Evolutionary conservation across 2,329 filamentous ascomycete species (phyloP), one percentile per base, ranked within the genome.

Genomic region (Cladosporium sp.): DNA sequence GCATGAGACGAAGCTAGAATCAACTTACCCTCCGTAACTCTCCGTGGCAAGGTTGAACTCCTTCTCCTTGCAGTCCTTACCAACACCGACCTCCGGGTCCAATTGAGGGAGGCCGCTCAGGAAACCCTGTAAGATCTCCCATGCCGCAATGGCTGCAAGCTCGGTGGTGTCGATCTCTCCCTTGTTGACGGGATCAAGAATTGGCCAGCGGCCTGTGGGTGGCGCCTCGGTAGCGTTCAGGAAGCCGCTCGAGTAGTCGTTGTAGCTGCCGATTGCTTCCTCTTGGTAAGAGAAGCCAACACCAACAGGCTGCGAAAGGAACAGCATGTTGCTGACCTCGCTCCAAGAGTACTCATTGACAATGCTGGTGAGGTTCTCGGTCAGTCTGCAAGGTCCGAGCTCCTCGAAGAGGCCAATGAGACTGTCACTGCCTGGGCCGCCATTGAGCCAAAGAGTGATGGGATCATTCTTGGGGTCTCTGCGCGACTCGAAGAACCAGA

Each of bases 401-500:
- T 62, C 74, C 63, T 80, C 74, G 59, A 83, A 83, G 1, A 83
- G 65, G 1, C 82, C 81, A 58, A 84, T 80, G 66, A 84, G 71
- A 9, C 77, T 80, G 59, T 79, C 77, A 15, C 72, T 75, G 1
- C 82, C 82, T 0, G 83, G 83, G 0, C 83, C 83, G 17, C 83
- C 83, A 57, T 83, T 83, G 68, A 86, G 77, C 78, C 82, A 86
- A 28, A 85, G 78, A 0, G 79, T 76, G 2, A 86, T 70, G 0
- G 83, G 83, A 0, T 82, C 82, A 64, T 80, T 80, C 8, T 69
- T 65, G 1, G 83, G 78, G 64, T 82, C 77, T 54, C 82, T 79
- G 15, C 83, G 75, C 0, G 82, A 77, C 60, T 85, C 82, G 63
- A 87, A 86, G 65, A 84, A 86, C 81, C 82, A 84, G 68, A 86